These are phyloP conservation scores for Protomyces inouyei DNA, from an alignment of 1,139 yeast species.

Conservation along the genomic window DNA sequence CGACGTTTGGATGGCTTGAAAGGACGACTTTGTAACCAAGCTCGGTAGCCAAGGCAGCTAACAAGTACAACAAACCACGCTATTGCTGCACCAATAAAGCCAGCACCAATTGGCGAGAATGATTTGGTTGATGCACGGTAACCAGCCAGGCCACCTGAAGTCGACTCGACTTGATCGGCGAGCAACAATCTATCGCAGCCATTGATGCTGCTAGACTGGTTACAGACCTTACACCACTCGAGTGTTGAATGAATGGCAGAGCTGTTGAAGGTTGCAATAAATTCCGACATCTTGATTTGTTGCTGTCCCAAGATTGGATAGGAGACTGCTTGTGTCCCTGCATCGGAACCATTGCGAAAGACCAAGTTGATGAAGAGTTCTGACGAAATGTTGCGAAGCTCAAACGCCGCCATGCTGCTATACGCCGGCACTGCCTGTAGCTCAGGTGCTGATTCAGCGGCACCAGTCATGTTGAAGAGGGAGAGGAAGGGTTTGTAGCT, in stretches of 20 bases:
- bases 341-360: slow-evolving; percentile 11
- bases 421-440: slow-evolving; percentile 13
- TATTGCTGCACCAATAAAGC: slow-evolving; percentile 25
- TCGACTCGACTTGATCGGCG: background rate
- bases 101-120: slow-evolving; percentile 23
- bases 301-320: slow-evolving; percentile 11
- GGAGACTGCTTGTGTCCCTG: background rate
- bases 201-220: slow-evolving; percentile 10
- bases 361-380: slow-evolving; percentile 22
- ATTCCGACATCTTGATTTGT: slow-evolving; percentile 9
- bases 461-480: slow-evolving; percentile 27
- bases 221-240: slow-evolving; percentile 24
- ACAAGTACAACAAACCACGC: background rate
- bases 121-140: background rate
- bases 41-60: background rate
- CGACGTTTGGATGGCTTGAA: background rate
- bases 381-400: slow-evolving; percentile 7
- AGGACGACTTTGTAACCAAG: background rate
- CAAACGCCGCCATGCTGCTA: slow-evolving; percentile 16
- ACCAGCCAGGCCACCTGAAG: background rate
- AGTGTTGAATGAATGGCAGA: slow-evolving; percentile 11
- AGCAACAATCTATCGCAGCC: slow-evolving; percentile 16
- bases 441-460: slow-evolving; percentile 1
- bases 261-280: slow-evolving; percentile 7
- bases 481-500: slow-evolving; percentile 24